phyloP scores from a whole-genome alignment of 371 early-diverging fungal species.

The Mortierella sp. region DNA sequence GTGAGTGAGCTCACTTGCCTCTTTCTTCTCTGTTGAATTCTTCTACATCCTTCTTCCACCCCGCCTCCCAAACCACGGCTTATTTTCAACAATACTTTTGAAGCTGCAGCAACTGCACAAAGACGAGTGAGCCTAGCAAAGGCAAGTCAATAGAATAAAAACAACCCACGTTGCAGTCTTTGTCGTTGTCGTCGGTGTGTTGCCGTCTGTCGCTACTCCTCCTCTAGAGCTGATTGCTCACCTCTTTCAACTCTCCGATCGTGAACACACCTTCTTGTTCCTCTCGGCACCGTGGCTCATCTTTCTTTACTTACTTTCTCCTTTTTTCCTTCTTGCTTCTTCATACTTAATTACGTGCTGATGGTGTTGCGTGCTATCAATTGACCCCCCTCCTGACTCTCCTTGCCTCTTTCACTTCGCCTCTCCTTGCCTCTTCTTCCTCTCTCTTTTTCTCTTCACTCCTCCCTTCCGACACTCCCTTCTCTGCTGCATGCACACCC shows the following conservation, averaged over 20 bases:
- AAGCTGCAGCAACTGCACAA: background rate
- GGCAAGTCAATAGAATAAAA: conserved; percentile 4
- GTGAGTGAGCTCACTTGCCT: background rate
- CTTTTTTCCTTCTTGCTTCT: background rate
- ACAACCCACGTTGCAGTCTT: background rate
- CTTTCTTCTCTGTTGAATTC: background rate
- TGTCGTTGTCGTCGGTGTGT: background rate
- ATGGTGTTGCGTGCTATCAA: no score
- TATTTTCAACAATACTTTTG: background rate
- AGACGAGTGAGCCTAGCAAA: background rate
- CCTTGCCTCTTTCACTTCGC: background rate
- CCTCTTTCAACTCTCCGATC: background rate
- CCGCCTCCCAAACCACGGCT: background rate
- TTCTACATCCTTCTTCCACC: background rate
- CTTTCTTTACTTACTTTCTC: background rate
- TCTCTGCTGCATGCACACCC: conserved; percentile 12
- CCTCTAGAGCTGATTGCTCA: background rate
- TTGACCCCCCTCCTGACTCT: background rate
- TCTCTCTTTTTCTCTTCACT: background rate
- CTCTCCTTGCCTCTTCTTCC: conserved; percentile 1
- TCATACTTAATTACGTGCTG: background rate
- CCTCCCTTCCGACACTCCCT: conserved; percentile 6
- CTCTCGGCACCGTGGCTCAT: conserved; percentile 6
- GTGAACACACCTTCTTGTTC: background rate
- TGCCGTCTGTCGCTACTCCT: background rate